Evolutionary conservation across 805 yeast genomes (phyloP), one percentile per base, ranked within the genome.

Genomic region (Candida multigemmis): DNA sequence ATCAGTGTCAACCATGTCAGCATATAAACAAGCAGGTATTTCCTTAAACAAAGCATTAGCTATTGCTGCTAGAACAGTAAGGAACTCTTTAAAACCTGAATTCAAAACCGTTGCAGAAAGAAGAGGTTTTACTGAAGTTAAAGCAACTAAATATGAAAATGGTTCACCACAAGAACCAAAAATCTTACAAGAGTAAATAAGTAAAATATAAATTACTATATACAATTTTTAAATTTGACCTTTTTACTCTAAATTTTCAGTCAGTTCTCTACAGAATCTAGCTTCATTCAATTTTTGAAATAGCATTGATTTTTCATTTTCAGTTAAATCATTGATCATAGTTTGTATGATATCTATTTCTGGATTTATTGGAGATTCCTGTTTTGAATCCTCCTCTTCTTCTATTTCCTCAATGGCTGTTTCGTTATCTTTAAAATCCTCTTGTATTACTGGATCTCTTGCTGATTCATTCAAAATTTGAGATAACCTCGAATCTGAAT

Each of bases 21-120:
- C 66, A 48, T 56, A 58, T 56, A 60, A 61, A 49, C 68, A 61
- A 61, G 68, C 68, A 29, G 68, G 68, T 34, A 60, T 61, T 32
- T 51, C 66, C 41, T 75, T 80, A 68, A 84, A 83, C 80, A 82
- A 78, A 58, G 89, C 89, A 63, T 70, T 87, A 58, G 74, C 94
- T 42, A 71, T 89, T 51, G 83, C 96, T 50, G 94, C 96, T 50
- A 76, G 76, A 56, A 73, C 94, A 37, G 74, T 85, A 44, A 85
- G 96, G 68, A 67, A 70, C 46, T 78, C 96, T 27, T 74, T 89
- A 55, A 89, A 89, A 69, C 76, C 86, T 39, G 95, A 87, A 49
- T 57, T 74, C 52, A 82, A 80, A 56, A 80, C 73, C 38, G 71
- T 66, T 35, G 80, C 79, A 41, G 72, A 74, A 48, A 72, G 68